Evolutionary conservation across 169 alveolate species (phyloP).

Genomic region (Plasmodium gonderi): DNA sequence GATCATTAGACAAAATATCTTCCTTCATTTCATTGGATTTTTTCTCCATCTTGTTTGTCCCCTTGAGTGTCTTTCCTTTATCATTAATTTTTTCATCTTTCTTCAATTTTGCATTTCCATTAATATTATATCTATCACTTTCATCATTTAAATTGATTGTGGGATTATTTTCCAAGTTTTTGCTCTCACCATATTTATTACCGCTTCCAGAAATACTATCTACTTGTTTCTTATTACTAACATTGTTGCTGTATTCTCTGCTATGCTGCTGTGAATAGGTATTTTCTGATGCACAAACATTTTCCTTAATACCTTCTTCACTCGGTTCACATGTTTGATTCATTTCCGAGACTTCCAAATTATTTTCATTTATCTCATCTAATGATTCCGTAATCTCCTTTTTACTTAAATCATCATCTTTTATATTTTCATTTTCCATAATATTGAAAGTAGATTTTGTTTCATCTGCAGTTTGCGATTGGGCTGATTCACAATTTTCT

Average conservation of each 20-base stretch:
- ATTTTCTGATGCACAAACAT: not conserved
- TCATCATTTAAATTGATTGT: not conserved
- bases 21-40: not conserved
- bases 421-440: not conserved
- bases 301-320: not conserved
- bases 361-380: not conserved
- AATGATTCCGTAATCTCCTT: not conserved
- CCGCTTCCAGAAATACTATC: not conserved
- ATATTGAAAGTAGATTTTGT: not conserved
- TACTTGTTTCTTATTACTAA: not conserved
- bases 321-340: not conserved
- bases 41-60: not conserved
- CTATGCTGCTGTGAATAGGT: not conserved
- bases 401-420: not conserved
- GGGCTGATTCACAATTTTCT: not conserved
- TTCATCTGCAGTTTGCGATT: not conserved
- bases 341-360: not conserved
- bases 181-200: not conserved
- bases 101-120: not conserved
- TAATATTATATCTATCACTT: not conserved
- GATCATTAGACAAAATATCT: not conserved
- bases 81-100: not conserved
- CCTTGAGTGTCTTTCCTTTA: not conserved
- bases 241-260: not conserved
- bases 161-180: not conserved